phyloP scores from a whole-genome alignment of 176 grass and related monocot species.

The Oryza officinalis region DNA sequence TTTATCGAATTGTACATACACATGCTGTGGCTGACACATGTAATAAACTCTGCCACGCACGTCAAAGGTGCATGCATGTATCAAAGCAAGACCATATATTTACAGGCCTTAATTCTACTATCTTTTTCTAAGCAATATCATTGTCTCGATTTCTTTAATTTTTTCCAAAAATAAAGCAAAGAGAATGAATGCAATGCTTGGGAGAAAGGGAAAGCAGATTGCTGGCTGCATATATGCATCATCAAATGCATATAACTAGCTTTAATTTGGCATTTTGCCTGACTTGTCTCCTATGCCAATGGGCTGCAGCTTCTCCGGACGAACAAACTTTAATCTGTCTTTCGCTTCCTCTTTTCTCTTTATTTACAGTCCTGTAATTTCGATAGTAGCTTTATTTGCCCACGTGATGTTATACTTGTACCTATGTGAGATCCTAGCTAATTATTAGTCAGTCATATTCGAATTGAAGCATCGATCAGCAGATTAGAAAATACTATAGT shows the following conservation, averaged over 20 bases:
- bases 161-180: not conserved
- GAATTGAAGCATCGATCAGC: not conserved
- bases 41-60: not conserved
- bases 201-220: not conserved
- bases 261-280: not conserved
- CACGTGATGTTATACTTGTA: not conserved
- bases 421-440: not conserved
- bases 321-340: not conserved
- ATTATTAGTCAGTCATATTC: not conserved
- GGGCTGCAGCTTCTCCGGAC: not conserved
- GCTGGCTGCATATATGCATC: not conserved
- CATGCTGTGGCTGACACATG: not conserved
- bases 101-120: not conserved
- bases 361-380: not conserved
- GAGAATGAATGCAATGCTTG: not conserved
- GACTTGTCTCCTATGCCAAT: not conserved
- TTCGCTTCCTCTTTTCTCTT: not conserved
- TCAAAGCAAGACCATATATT: not conserved
- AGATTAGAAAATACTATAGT: not conserved
- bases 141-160: not conserved
- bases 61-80: not conserved
- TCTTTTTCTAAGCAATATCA: not conserved
- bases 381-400: not conserved
- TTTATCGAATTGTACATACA: not conserved
- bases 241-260: not conserved